Evolutionary conservation across 202 grass and related monocot species (phyloP), one percentile per base, ranked within the genome.

Genomic region (Panicum hallii): DNA sequence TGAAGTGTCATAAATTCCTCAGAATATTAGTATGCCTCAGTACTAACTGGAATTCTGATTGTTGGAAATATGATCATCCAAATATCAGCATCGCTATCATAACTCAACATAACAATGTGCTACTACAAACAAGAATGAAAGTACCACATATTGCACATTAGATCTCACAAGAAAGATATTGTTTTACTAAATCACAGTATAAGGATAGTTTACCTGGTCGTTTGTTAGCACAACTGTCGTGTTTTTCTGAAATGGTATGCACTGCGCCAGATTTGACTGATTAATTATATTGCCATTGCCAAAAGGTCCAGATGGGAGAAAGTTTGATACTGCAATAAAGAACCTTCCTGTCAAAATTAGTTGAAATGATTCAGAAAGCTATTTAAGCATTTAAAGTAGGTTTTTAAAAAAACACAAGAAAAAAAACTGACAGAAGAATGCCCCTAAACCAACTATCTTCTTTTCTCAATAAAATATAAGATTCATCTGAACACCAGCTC

Each of bases 191-290:
- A 40, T 43, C 23, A 87, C 22, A 83, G 45, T 14, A 58, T 79
- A 67, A 82, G 67, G 36, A 80, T 69, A 73, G 46, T 77, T 80
- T 89, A 99, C 93, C 97, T 96, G 93, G 22, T 95, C 87, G 75
- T 89, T 94, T 86, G 91, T 96, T 82, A 99, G 87, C 81, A 93
- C 78, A 46, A 96, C 38, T n/a, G 93, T 87, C 69, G 91, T 79
- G 54, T 99, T 99, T 91, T 85, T 89, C 89, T 94, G 93, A 86
- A 99, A 99, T 56, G 97, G 97, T 78, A 99, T 81, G 79, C 97
- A 99, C 66, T 91, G 91, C 54, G 71, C 93, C 47, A 89, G 61
- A 81, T 94, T 77, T 85, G 91, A 87, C 49, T 80, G 79, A 86
- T 93, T 90, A 72, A 85, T 90, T 66, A 62, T 66, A 85, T 63